Percentiles rank a stretch among this genome's conserved stretches.
These are phyloP conservation scores for Venturiaceae sp. DNA, from an alignment of 2,329 filamentous ascomycete species.

Conservation along the genomic window DNA sequence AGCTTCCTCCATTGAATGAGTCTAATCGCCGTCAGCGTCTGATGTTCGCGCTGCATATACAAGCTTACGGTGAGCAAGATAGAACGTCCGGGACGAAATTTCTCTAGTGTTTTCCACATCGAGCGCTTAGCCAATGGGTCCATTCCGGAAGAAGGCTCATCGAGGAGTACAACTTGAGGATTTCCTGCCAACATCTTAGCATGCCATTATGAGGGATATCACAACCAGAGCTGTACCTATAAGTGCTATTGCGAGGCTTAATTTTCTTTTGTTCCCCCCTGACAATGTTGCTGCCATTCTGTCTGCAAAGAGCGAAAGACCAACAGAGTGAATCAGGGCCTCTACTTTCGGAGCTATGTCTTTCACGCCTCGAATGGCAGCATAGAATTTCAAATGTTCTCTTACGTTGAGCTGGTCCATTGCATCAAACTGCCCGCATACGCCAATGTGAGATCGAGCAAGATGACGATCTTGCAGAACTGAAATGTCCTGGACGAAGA, in stretches of 20 bases:
- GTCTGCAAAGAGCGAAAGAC: slow-evolving; percentile 58
- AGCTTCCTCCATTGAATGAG: slow-evolving; percentile 91
- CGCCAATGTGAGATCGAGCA: slow-evolving; percentile 71
- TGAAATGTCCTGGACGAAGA: slow-evolving; percentile 69
- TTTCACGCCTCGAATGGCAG: slow-evolving; percentile 66
- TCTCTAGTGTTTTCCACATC: slow-evolving; percentile 60
- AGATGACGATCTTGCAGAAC: slow-evolving; percentile 62
- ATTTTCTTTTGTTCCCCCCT: slow-evolving; percentile 88
- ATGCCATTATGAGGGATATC: too few relatives aligned
- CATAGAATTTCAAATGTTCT: slow-evolving; percentile 83
- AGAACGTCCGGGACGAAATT: slow-evolving; percentile 65
- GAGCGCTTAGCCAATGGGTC: slow-evolving; percentile 74
- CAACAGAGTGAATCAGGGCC: slow-evolving; percentile 71
- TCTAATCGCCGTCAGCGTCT: too few relatives aligned
- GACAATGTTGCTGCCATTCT: slow-evolving; percentile 73
- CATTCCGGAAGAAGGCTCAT: slow-evolving; percentile 82
- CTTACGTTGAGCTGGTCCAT: slow-evolving; percentile 79
- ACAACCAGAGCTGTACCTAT: slow-evolving; percentile 87
- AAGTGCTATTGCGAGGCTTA: slow-evolving; percentile 78
- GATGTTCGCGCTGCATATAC: too few relatives aligned
- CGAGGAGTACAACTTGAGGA: too few relatives aligned
- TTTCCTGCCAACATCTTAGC: too few relatives aligned
- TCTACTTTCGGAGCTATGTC: slow-evolving; percentile 68
- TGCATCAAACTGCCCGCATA: slow-evolving; percentile 68
- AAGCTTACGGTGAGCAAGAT: slow-evolving; percentile 83